Evolutionary conservation across 2,329 filamentous ascomycete species (phyloP).

Genomic region (Aspergillus ochraceus): DNA sequence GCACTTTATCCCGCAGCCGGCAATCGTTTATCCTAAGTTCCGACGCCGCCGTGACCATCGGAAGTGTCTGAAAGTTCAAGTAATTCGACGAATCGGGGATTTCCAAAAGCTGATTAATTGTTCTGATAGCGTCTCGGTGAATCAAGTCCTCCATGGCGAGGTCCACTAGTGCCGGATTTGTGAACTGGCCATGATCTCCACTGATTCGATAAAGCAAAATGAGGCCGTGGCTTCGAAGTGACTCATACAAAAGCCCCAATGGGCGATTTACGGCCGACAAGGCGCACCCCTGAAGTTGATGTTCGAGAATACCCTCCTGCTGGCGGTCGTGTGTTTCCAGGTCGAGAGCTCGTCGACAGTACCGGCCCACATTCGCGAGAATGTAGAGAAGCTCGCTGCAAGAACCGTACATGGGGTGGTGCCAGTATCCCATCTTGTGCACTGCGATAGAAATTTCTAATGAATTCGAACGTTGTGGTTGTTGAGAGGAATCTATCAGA

Average conservation of each 20-base stretch:
- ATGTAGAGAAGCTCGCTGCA: conserved; percentile 8
- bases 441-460: conserved; percentile 6
- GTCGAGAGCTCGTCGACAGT: conserved; percentile 9
- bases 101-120: conserved; percentile 7
- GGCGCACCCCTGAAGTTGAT: conserved; percentile 1
- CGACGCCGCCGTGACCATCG: conserved; percentile 12
- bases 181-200: conserved; percentile 1
- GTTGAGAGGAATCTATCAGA: conserved; percentile 7
- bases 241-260: conserved; percentile 9
- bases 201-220: conserved; percentile 10
- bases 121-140: conserved; percentile 7
- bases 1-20: conserved; percentile 5
- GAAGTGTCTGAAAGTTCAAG: conserved; percentile 13
- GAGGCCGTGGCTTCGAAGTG: conserved; percentile 12
- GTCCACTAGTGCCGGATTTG: conserved; percentile 1
- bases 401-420: conserved; percentile 14
- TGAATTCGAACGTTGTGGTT: background rate
- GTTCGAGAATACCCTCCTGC: conserved; percentile 7
- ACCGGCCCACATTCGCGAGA: conserved; percentile 11
- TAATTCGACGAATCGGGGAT: conserved; percentile 7
- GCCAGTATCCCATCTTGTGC: conserved; percentile 6
- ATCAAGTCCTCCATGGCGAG: conserved; percentile 9
- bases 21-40: conserved; percentile 4
- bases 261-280: background rate
- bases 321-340: background rate